Percentiles rank a stretch among this genome's conserved stretches.
phyloP scores from a whole-genome alignment of 805 yeast genomes.

The Yamadazyma sp. region DNA sequence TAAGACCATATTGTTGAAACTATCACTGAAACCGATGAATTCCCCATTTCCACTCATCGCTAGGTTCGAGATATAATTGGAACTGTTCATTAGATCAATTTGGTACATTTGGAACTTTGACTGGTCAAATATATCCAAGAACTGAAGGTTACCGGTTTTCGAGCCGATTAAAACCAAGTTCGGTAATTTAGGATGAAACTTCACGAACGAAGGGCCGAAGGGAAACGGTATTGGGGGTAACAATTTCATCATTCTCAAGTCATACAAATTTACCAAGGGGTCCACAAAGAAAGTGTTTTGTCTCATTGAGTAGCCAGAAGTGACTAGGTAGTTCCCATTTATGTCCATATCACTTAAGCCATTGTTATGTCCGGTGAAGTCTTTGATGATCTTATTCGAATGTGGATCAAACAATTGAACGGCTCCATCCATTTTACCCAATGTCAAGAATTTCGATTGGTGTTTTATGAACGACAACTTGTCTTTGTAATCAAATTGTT shows the following conservation, averaged over 20 bases:
- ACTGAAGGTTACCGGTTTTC: conserved; percentile 76
- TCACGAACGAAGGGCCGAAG: conserved; percentile 82
- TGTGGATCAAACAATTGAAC: conserved; percentile 65
- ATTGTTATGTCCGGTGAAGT: conserved; percentile 61
- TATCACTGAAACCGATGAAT: conserved; percentile 67
- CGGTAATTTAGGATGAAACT: conserved; percentile 84
- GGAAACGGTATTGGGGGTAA: conserved; percentile 83
- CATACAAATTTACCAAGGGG: conserved; percentile 81
- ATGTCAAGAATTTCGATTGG: conserved; percentile 49
- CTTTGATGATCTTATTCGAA: conserved; percentile 45
- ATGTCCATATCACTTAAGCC: conserved; percentile 64
- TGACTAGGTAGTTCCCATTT: conserved; percentile 63
- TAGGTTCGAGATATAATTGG: conserved; percentile 43
- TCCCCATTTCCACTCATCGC: conserved; percentile 75
- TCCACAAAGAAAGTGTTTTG: conserved; percentile 47
- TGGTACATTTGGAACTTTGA: conserved; percentile 64
- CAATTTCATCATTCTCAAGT: conserved; percentile 67
- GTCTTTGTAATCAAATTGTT: conserved; percentile 40
- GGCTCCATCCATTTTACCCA: conserved; percentile 60
- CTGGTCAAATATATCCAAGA: conserved; percentile 83
- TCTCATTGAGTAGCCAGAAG: conserved; percentile 78
- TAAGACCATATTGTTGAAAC: conserved; percentile 57
- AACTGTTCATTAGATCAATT: conserved; percentile 45
- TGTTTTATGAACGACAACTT: conserved; percentile 47
- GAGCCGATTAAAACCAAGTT: conserved; percentile 76